Evolutionary conservation across 2,329 filamentous ascomycete genomes (phyloP).

Genomic region (Paracoccidioides brasiliensis): DNA sequence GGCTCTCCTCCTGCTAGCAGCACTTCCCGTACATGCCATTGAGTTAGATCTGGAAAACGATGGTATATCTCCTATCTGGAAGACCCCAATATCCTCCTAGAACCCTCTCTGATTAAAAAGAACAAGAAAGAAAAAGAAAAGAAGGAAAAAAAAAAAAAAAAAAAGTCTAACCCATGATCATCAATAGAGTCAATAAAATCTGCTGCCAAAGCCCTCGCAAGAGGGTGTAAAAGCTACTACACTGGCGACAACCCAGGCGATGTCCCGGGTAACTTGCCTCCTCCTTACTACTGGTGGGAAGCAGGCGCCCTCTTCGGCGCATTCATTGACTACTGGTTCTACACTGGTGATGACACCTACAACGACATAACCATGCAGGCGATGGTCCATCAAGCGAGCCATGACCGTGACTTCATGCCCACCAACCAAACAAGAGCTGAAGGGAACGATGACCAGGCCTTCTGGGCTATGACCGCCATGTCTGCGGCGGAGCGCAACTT

Average conservation of each 20-base stretch:
- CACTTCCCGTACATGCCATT: constrained; percentile 3
- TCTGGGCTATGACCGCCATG: constrained; percentile 28
- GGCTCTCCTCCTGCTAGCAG: not conserved
- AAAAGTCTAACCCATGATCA: not conserved
- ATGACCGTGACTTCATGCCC: constrained; percentile 59
- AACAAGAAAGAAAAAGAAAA: too few species aligned
- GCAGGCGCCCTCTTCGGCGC: constrained; percentile 32
- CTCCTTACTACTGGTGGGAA: constrained; percentile 29
- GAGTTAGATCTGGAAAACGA: constrained; percentile 7
- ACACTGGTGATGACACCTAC: constrained; percentile 60
- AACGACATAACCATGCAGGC: constrained; percentile 52
- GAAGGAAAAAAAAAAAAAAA: not conserved
- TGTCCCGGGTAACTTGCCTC: constrained; percentile 20
- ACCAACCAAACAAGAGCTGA: constrained; percentile 24
- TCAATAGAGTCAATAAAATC: constrained; percentile 21
- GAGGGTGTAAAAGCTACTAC: constrained; percentile 25
- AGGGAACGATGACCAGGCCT: constrained; percentile 33
- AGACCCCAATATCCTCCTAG: too few species aligned
- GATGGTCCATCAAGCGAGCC: constrained; percentile 54
- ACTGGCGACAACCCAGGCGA: constrained; percentile 20
- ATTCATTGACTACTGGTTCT: constrained; percentile 74
- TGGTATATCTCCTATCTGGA: constrained; percentile 4
- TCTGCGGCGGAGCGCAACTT: constrained; percentile 25
- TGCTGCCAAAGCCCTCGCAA: constrained; percentile 19
- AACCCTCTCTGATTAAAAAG: too few species aligned